Base-by-base conservation (phyloP, 78 protist species). In the Planoprotostelium fungivorum region DNA sequence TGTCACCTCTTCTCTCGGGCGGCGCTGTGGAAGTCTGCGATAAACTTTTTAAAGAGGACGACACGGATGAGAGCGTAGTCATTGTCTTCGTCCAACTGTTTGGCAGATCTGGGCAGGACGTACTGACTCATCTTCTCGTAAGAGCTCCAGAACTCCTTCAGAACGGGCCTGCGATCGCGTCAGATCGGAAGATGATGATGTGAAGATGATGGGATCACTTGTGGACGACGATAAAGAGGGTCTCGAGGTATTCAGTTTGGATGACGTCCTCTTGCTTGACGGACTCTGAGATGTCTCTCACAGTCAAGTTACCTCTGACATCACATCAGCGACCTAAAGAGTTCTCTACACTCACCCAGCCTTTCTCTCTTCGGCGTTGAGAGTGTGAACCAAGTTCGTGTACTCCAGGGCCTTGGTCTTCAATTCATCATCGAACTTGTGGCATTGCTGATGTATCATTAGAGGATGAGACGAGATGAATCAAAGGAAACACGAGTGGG, bases 181-280 rank as follows among this genome's bases (percentile, higher is more conserved):
- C 0, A 23, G 1, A 28, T 1, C 16, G 31, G 63, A 1, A 28
- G 34, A 34, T 0, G 63, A 35, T 34, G 25, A 28, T 28, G 0
- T 35, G 1, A 35, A 31, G 84, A 38, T 16, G 38, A 1, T 0
- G 0, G 29, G 38, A 73, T 0, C 16, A 90, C 92, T 63, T 38
- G 83, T 92, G 96, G 85, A 95, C 90, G 35, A 94, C 97, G 37
- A 94, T 92, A 28, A 95, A 88, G 73, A 96, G 88, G 34, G 97
- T 95, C 39, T 89, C 86, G 63, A 96, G 87, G 93, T 93, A 93
- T 89, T 96, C 98, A 35, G 95, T 86, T 88, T 90, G 89, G 37
- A 90, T 38, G 83, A 88, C 16, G 10, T 38, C 36, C 35, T 93
- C 95, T 36, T 88, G 83, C 37, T 91, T 86, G 83, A 93, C 86